Evolutionary conservation across 192 early-diverging fungal species (phyloP), one percentile per base, ranked within the genome.

Genomic region (Backusella tuberculispora): DNA sequence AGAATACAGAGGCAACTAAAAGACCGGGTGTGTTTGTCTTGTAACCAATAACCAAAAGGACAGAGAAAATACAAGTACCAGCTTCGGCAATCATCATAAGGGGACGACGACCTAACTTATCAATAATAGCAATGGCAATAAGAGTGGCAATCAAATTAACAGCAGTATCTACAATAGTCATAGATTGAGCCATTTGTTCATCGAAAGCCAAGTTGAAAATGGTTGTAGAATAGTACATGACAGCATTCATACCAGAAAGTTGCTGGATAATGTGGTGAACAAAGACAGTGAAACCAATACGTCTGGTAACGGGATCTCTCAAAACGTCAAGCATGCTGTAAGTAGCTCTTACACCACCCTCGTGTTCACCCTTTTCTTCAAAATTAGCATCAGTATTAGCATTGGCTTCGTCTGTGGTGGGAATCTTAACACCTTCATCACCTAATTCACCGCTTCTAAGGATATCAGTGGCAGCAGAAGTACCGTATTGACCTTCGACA

Each of bases 201-300:
- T 85, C 76, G 76, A 89, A 91, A 37, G 75, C 82, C 77, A 90
- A 65, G 63, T 84, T 85, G 83, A 95, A 91, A 66, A 95, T 93
- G 13, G 88, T 88, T 7, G 95, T 93, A 24, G 89, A 91, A 78
- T 95, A 97, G 81, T 91, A 94, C 74, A 94, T 93, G 50, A 94
- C 88, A 7, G 90, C 93, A 76, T 95, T 95, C 78, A 96, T 94
- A 66, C 92, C 94, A 48, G 87, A 90, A 37, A 95, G 85, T 81
- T 95, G 94, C 79, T 96, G 95, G 74, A 87, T 83, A 38, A 91
- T 82, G 79, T 94, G 92, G 13, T 94, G 71, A 12, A 86, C 81
- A n/a, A 93, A 80, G 63, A 89, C 90, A 45, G 86, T 85, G 17
- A 92, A 34, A 1, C 93, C 85, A 53, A 91, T 88, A 45, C 79